phyloP scores from a whole-genome alignment of 768 basidiomycete species.

The Phaffia tasmanica region DNA sequence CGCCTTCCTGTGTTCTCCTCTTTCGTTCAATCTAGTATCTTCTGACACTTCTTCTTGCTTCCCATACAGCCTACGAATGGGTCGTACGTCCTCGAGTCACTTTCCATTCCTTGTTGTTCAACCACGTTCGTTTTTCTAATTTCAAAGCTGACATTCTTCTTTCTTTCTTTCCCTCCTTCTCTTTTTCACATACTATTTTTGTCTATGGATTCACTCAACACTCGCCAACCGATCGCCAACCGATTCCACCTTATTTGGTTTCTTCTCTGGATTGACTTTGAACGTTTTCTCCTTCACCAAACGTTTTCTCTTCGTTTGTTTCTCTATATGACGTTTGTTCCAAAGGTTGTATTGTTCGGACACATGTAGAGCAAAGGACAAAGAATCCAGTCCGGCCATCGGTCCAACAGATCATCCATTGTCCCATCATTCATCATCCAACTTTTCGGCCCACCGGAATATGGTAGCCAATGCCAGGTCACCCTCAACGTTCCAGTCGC shows the following conservation, averaged over 20 bases:
- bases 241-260: no score
- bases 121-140: not conserved
- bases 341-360: slow-evolving; percentile 22
- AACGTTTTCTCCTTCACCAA: not conserved
- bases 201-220: no score
- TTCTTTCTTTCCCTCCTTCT: not conserved
- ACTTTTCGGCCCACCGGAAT: no score
- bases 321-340: not conserved
- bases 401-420: not conserved
- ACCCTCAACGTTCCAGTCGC: slow-evolving; percentile 2
- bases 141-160: slow-evolving; percentile 13
- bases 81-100: slow-evolving; percentile 10
- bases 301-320: not conserved
- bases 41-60: not conserved
- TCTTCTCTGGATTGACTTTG: no score
- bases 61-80: slow-evolving; percentile 13
- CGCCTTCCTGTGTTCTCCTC: not conserved
- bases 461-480: no score
- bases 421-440: not conserved
- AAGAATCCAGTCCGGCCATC: not conserved
- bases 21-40: not conserved
- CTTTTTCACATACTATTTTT: no score
- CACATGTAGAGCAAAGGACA: slow-evolving; percentile 21
- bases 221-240: no score
- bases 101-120: not conserved